These are phyloP conservation scores for Hamigera avellanea DNA, from an alignment of 495 filamentous ascomycete genomes.

Conservation along the genomic window DNA sequence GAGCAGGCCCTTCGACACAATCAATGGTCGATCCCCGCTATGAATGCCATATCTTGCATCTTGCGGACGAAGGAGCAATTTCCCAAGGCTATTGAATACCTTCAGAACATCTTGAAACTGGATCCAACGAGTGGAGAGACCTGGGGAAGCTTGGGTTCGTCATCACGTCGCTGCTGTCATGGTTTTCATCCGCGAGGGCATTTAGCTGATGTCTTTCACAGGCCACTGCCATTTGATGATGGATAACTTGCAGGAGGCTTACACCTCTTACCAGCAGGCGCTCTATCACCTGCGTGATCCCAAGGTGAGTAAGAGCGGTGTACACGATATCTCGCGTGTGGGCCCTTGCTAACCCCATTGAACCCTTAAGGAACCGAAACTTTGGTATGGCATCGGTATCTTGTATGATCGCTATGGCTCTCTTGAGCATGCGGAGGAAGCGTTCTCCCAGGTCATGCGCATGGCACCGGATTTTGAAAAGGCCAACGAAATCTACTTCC, in stretches of 20 bases:
- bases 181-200: background rate
- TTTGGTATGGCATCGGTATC: conserved; percentile 99
- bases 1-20: conserved; percentile 83
- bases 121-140: conserved; percentile 86
- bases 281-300: conserved; percentile 88
- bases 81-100: conserved; percentile 84
- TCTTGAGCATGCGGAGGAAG: conserved; percentile 94
- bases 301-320: conserved; percentile 48
- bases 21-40: conserved; percentile 78
- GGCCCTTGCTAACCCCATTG: no score
- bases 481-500: conserved; percentile 98
- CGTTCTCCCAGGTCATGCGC: conserved; percentile 96
- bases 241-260: conserved; percentile 96
- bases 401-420: conserved; percentile 96
- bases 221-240: conserved; percentile 98
- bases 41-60: conserved; percentile 90
- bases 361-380: conserved; percentile 88
- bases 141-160: conserved; percentile 84
- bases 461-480: conserved; percentile 99
- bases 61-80: conserved; percentile 87
- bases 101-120: conserved; percentile 83
- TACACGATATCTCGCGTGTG: background rate
- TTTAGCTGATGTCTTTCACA: conserved; percentile 14
- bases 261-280: conserved; percentile 94
- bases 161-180: background rate